Base-by-base conservation (phyloP, 129 eudicot genomes). In the Flaveria robusta region DNA sequence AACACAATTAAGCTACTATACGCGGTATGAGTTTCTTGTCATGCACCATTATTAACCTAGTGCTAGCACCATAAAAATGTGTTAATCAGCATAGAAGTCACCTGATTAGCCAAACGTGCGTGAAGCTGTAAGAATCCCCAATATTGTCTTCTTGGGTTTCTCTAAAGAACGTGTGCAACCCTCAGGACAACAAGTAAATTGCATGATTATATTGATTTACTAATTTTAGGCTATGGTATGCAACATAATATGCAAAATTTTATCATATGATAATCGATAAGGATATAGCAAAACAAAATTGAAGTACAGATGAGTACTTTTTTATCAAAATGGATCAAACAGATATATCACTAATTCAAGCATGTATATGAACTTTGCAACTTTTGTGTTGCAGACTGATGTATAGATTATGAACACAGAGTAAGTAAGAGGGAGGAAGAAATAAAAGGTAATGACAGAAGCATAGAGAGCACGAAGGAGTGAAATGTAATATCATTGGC, bases 391-490 rank as follows among this genome's bases (percentile, higher is more conserved):
- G 20, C 6, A 15, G 20, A 26, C 42, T 29, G 22, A 27, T 42
- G 31, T 63, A 14, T 14, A 63, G 43, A 15, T 26, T 1, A 27
- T n/a, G 2, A 63, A 1, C 20, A 27, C 10, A 15, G 4, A 63
- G 22, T 2, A 12, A 63, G 22, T 2, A 39, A 69, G 62, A 45
- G 50, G 43, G 1, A 56, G 52, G 45, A 46, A 23, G 72, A 68
- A 55, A 43, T 49, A 29, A 66, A 56, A 77, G 88, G 88, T 79
- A 87, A 81, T 86, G 93, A 88, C 93, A 88, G 90, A 88, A 86
- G 90, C 58, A 65, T 83, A 81, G 85, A 83, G 86, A 88, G 93
- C 93, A 86, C 90, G 74, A 76, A 88, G 83, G 85, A 88, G 84
- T 79, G 84, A 86, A 50, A 65, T 81, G 83, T 82, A 65, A 60